A percentile compares a stretch with the other conserved stretches of the same genome.
Conservation (phyloP, 805 yeast species). For the Pichia heedii region DNA sequence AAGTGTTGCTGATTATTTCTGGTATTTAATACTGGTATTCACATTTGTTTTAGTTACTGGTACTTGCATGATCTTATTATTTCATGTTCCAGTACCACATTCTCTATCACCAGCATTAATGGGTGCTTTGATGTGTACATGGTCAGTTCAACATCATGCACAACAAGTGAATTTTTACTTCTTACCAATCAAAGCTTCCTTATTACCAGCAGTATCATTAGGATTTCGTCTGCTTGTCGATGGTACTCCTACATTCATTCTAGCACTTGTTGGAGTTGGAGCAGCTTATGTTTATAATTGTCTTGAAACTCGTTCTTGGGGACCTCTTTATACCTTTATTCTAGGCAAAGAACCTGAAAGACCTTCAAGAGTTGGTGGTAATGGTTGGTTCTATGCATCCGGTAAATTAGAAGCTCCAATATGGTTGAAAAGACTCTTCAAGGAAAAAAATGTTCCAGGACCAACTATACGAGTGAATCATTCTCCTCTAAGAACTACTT, state of each 20-base stretch:
- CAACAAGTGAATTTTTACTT: constrained; percentile 44
- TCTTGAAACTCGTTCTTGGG: constrained; percentile 47
- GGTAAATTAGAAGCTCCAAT: constrained; percentile 51
- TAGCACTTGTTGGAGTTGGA: constrained; percentile 40
- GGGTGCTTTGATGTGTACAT: constrained; percentile 49
- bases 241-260: constrained; percentile 33
- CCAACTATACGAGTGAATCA: neutral
- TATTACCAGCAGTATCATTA: constrained; percentile 37
- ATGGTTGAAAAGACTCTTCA: constrained; percentile 28
- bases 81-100: constrained; percentile 17
- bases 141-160: constrained; percentile 51
- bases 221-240: constrained; percentile 37
- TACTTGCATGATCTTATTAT: constrained; percentile 18
- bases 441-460: neutral
- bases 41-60: constrained; percentile 33
- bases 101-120: constrained; percentile 33
- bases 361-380: constrained; percentile 21
- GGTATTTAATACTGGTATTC: constrained; percentile 42
- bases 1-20: constrained; percentile 46
- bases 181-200: constrained; percentile 47
- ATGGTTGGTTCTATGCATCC: constrained; percentile 35
- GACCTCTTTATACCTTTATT: constrained; percentile 31
- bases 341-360: constrained; percentile 23
- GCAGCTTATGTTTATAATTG: constrained; percentile 57
- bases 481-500: neutral